Percentiles rank a stretch among this genome's conserved stretches.
phyloP scores from a whole-genome alignment of 2,329 filamentous ascomycete species.

The Ascochyta clinopodiicola region DNA sequence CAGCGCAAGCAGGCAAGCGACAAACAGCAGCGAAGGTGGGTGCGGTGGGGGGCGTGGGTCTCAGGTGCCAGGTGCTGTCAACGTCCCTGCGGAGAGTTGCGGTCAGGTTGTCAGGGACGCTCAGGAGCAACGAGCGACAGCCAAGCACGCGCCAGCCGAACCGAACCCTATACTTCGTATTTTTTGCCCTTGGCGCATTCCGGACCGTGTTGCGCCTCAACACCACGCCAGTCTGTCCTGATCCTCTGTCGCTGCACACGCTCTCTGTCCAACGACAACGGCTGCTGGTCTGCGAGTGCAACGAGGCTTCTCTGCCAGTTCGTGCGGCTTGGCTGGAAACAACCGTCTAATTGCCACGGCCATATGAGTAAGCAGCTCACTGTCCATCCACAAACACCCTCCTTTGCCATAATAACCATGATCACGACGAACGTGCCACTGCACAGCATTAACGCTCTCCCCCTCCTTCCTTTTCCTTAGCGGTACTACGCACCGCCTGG shows the following conservation, averaged over 20 bases:
- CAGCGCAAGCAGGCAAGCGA: not conserved
- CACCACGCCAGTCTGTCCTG: not conserved
- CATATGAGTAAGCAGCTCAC: not conserved
- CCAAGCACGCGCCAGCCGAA: slow-evolving; percentile 1
- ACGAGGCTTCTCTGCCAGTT: not conserved
- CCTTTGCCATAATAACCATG: not conserved
- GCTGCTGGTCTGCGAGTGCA: too few relatives aligned
- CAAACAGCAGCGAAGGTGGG: slow-evolving; percentile 28
- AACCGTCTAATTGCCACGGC: not conserved
- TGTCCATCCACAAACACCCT: not conserved
- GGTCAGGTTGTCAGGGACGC: slow-evolving; percentile 35
- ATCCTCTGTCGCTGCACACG: too few relatives aligned
- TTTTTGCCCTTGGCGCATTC: not conserved
- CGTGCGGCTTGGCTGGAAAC: not conserved
- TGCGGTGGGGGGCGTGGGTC: slow-evolving; percentile 32
- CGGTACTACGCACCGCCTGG: not conserved
- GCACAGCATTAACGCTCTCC: not conserved
- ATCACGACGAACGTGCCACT: not conserved
- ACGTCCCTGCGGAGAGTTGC: slow-evolving; percentile 17
- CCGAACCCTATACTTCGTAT: not conserved
- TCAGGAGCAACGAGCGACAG: slow-evolving; percentile 7
- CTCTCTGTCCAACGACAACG: not conserved
- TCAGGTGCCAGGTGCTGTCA: not conserved
- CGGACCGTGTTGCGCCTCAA: not conserved
- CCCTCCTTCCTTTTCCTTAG: not conserved